Percentiles rank a stretch among this genome's conserved stretches.
Conservation (phyloP, 1,139 yeast genomes). For the Lodderomyces theae region DNA sequence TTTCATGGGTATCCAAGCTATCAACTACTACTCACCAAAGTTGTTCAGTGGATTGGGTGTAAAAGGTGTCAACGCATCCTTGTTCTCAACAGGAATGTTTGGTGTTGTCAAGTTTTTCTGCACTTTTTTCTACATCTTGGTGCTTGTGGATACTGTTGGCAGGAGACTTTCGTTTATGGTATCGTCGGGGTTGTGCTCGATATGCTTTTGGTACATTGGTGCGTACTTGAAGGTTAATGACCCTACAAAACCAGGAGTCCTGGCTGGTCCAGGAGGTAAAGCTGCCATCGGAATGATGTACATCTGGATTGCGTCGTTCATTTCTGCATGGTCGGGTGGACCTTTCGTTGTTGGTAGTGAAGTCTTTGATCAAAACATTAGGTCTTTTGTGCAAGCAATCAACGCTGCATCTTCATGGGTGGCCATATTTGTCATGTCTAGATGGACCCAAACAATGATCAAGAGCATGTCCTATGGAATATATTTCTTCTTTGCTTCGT, state of each 20-base stretch:
- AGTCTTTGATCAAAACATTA: slow-evolving; percentile 40
- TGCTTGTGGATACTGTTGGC: slow-evolving; percentile 40
- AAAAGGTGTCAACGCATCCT: slow-evolving; percentile 37
- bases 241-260: slow-evolving; percentile 33
- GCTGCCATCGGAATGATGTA: slow-evolving; percentile 46
- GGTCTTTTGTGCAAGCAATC: slow-evolving; percentile 44
- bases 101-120: slow-evolving; percentile 42
- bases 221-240: slow-evolving; percentile 38
- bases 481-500: slow-evolving; percentile 39
- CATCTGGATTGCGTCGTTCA: slow-evolving; percentile 43
- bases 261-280: slow-evolving; percentile 42
- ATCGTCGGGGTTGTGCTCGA: slow-evolving; percentile 34
- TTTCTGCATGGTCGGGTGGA: slow-evolving; percentile 45
- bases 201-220: slow-evolving; percentile 46
- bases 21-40: slow-evolving; percentile 45
- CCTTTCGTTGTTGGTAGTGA: slow-evolving; percentile 46
- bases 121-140: slow-evolving; percentile 34
- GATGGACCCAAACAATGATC: slow-evolving; percentile 39
- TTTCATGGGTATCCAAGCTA: slow-evolving; percentile 46
- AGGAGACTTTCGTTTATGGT: slow-evolving; percentile 40
- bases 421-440: slow-evolving; percentile 41
- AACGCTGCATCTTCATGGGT: slow-evolving; percentile 46
- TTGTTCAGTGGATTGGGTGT: slow-evolving; percentile 40
- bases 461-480: slow-evolving; percentile 37
- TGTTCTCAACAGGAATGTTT: slow-evolving; percentile 44